Conservation (phyloP, 768 basidiomycete genomes). For the Suillus plorans region DNA sequence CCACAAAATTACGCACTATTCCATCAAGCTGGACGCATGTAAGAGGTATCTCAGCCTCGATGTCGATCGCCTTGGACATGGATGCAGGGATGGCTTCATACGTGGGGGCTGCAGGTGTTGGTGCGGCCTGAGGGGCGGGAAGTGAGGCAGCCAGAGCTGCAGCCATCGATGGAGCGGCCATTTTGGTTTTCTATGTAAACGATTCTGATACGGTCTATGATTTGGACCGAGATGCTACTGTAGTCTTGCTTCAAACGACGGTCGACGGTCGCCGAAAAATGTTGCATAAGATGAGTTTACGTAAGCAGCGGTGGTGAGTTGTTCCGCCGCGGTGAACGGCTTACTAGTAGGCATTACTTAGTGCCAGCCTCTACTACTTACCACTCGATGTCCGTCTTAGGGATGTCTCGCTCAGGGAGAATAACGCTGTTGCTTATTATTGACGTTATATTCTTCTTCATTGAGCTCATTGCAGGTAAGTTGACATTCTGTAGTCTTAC, state of each 20-base stretch:
- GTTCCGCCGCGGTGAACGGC: not conserved
- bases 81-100: slow-evolving; percentile 90
- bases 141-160: slow-evolving; percentile 86
- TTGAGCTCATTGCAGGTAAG: slow-evolving; percentile 80
- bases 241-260: not conserved
- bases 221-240: not conserved
- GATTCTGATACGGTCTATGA: not conserved
- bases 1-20: slow-evolving; percentile 54
- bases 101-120: slow-evolving; percentile 60
- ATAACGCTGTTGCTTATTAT: slow-evolving; percentile 80
- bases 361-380: not conserved
- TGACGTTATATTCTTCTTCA: slow-evolving; percentile 83
- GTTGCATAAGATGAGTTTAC: not conserved
- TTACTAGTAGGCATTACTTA: not conserved
- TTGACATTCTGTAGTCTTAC: slow-evolving; percentile 6
- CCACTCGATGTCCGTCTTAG: slow-evolving; percentile 20
- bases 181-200: slow-evolving; percentile 22
- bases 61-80: slow-evolving; percentile 91
- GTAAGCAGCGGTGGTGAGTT: not conserved
- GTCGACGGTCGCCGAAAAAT: not conserved
- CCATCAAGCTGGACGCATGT: slow-evolving; percentile 82
- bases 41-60: slow-evolving; percentile 86
- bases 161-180: slow-evolving; percentile 86
- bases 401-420: slow-evolving; percentile 64
- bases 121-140: slow-evolving; percentile 58